phyloP scores from a whole-genome alignment of 2,329 filamentous ascomycete species.

The Cytospora paraplurivora region DNA sequence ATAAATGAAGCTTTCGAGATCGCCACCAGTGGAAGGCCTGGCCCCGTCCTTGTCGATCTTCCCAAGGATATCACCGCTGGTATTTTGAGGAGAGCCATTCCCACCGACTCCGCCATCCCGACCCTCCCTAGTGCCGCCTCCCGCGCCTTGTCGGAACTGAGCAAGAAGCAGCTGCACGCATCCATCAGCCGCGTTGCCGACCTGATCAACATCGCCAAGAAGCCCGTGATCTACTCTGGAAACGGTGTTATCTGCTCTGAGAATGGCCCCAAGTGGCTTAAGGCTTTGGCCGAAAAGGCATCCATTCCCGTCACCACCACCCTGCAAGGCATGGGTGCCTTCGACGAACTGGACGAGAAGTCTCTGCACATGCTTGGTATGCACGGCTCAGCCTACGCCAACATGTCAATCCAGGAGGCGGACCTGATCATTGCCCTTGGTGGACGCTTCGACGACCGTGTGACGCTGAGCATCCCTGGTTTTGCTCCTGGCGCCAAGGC shows the following conservation, averaged over 20 bases:
- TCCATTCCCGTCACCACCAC: constrained; percentile 95
- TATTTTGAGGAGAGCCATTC: constrained; percentile 81
- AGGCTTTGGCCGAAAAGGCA: constrained; percentile 85
- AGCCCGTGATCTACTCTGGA: constrained; percentile 93
- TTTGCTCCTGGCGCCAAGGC: constrained; percentile 88
- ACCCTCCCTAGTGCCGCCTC: constrained; percentile 84
- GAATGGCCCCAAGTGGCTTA: constrained; percentile 77
- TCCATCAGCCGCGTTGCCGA: constrained; percentile 78
- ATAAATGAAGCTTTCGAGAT: constrained; percentile 99
- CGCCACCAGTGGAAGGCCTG: constrained; percentile 88
- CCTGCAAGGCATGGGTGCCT: constrained; percentile 88
- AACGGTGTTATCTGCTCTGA: constrained; percentile 82
- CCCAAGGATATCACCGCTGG: constrained; percentile 95
- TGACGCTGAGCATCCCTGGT: constrained; percentile 77
- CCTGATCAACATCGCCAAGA: constrained; percentile 86
- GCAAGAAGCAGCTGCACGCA: constrained; percentile 69
- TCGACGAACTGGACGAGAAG: constrained; percentile 91
- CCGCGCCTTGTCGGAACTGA: constrained; percentile 73
- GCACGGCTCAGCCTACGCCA: constrained; percentile 96
- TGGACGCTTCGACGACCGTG: constrained; percentile 93
- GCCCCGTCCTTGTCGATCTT: constrained; percentile 91
- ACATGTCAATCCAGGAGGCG: constrained; percentile 96
- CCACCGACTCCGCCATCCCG: constrained; percentile 71
- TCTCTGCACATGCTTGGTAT: constrained; percentile 98
- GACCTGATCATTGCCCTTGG: constrained; percentile 95